A percentile compares a stretch with the other conserved stretches of the same genome.
Conservation (phyloP, 2,329 filamentous ascomycete species). For the Pseudophaeomoniella oleicola region DNA sequence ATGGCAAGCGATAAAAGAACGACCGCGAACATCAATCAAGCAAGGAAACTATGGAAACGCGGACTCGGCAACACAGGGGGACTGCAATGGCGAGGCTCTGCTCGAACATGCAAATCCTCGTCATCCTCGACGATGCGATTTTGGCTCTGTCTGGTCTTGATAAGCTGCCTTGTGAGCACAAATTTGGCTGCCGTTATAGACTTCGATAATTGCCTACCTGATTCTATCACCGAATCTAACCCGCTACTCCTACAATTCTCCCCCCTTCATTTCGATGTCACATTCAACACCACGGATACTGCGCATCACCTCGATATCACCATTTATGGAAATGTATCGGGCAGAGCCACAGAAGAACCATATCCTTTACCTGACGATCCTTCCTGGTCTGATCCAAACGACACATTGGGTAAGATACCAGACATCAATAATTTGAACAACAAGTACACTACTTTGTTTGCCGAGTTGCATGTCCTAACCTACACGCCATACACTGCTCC, state of each 20-base stretch:
- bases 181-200: slow-evolving; percentile 55
- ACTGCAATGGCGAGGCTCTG: too few species aligned
- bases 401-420: slow-evolving; percentile 63
- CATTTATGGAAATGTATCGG: slow-evolving; percentile 83
- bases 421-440: slow-evolving; percentile 44
- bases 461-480: slow-evolving; percentile 57
- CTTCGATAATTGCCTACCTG: slow-evolving; percentile 69
- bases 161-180: too few species aligned
- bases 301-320: slow-evolving; percentile 59
- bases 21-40: too few species aligned
- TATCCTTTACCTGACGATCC: slow-evolving; percentile 47
- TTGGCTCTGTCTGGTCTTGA: too few species aligned
- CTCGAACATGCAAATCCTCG: too few species aligned
- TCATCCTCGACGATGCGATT: too few species aligned
- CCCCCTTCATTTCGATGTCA: slow-evolving; percentile 59
- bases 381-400: slow-evolving; percentile 46
- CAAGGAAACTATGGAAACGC: too few species aligned
- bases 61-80: too few species aligned
- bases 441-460: slow-evolving; percentile 59
- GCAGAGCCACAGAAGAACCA: slow-evolving; percentile 41
- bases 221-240: slow-evolving; percentile 41
- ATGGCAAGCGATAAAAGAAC: too few species aligned
- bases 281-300: slow-evolving; percentile 48
- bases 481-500: slow-evolving; percentile 52
- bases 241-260: slow-evolving; percentile 62